Conservation (phyloP, 2,329 filamentous ascomycete genomes). For the Knoxdaviesia capensis region DNA sequence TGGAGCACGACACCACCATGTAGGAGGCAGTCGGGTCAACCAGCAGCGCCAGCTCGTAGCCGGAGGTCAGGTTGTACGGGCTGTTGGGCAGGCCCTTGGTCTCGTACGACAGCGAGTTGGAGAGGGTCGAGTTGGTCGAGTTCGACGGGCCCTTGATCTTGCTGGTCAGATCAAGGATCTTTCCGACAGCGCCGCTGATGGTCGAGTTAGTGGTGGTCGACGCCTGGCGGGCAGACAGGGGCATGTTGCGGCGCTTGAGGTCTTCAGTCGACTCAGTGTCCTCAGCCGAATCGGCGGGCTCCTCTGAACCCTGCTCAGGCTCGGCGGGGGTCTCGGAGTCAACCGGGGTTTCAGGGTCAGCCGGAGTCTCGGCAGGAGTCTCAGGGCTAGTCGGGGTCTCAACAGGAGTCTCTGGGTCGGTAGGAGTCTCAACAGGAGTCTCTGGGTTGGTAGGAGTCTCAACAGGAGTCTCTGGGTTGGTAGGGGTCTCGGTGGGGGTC, state of each 20-base stretch:
- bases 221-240: neutral
- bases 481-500: too few relatives aligned
- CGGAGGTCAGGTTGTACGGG: slow-evolving; percentile 7
- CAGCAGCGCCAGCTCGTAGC: slow-evolving; percentile 8
- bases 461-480: too few relatives aligned
- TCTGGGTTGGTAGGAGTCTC: too few relatives aligned
- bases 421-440: too few relatives aligned
- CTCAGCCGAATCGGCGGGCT: neutral
- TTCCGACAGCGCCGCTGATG: neutral
- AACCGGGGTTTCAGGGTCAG: too few relatives aligned
- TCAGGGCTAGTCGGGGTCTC: too few relatives aligned
- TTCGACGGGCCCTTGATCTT: neutral
- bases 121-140: neutral
- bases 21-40: slow-evolving; percentile 6
- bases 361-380: too few relatives aligned
- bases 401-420: too few relatives aligned
- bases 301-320: too few relatives aligned
- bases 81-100: neutral
- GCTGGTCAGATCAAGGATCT: neutral
- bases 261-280: neutral
- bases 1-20: slow-evolving; percentile 12
- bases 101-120: slow-evolving; percentile 1
- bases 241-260: neutral
- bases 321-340: too few relatives aligned
- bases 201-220: neutral